Evolutionary conservation across 441 rosid genomes (phyloP), one percentile per base, ranked within the genome.

Genomic region (Jatropha podagrica): DNA sequence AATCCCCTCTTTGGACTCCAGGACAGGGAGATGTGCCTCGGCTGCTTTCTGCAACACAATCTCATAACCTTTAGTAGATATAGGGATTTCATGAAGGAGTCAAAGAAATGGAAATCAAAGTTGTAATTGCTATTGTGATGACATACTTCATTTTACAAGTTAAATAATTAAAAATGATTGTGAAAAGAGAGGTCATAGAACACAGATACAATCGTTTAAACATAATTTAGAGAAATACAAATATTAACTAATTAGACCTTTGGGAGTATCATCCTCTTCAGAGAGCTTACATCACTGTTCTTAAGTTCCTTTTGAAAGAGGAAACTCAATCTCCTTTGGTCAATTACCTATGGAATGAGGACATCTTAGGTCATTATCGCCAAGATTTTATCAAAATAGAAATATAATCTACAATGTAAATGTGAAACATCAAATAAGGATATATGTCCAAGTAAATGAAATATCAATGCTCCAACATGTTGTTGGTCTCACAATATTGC

Each of bases 211-310:
- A 20, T 38, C 58, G 17, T 6, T 61, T 15, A 32, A 3, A 55
- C 9, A 4, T 8, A 58, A 7, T 54, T 65, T 41, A n/a, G 9
- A 11, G 13, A 13, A 67, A 67, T 56, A 56, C 12, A 67, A 46
- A 41, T 10, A 7, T 20, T 58, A 65, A 73, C 23, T 62, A 65
- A 73, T 62, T 10, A 42, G 79, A 95, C 99, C 99, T 96, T 96
- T 9, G 99, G 99, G 71, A 96, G 98, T 68, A 94, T 76, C 94
- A 92, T 94, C 80, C 98, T 89, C 77, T 95, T 85, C 42, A 96
- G 87, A 67, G 97, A 86, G 88, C 95, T 88, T 56, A 96, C 99
- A 66, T 96, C 98, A 77, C 99, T 96, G 85, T 92, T 94, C 92
- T 90, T 94, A 71, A 96, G 90, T 68, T 92, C 93, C 89, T 96